Conservation (phyloP, 2,329 filamentous ascomycete species). For the Intubia oerlemansii region DNA sequence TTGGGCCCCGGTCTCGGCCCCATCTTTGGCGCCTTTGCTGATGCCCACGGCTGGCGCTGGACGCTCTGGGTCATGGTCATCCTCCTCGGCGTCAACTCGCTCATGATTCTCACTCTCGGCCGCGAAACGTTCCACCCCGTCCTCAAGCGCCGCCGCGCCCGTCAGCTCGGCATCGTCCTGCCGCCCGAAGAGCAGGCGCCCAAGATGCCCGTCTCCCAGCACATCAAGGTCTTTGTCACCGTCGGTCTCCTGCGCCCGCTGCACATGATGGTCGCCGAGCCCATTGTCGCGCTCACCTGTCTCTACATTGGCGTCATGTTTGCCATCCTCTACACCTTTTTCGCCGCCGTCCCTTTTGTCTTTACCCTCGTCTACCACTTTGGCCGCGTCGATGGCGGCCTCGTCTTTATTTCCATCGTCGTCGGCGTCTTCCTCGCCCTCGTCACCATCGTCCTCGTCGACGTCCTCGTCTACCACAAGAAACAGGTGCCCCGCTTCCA, state of each 20-base stretch:
- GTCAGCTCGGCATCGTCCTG: constrained; percentile 13
- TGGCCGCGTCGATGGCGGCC: constrained; percentile 9
- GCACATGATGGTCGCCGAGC: constrained; percentile 38
- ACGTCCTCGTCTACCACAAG: constrained; percentile 16
- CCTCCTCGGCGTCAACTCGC: constrained; percentile 17
- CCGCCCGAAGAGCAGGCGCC: constrained; percentile 5
- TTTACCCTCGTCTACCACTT: constrained; percentile 11
- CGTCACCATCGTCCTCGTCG: constrained; percentile 23
- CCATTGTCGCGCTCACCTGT: constrained; percentile 50
- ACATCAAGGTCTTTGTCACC: constrained; percentile 16
- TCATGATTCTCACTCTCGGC: constrained; percentile 18
- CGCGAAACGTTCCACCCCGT: constrained; percentile 36
- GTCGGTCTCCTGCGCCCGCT: constrained; percentile 27
- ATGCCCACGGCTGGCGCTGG: constrained; percentile 28
- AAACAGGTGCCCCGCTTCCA: constrained; percentile 34
- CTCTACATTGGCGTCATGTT: constrained; percentile 64
- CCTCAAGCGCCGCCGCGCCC: constrained; percentile 17
- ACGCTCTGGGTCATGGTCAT: constrained; percentile 29
- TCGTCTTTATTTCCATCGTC: constrained; percentile 17
- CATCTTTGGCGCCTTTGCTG: constrained; percentile 26
- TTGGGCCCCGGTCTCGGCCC: constrained; percentile 29
- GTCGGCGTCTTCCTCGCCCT: constrained; percentile 23
- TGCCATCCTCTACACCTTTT: constrained; percentile 25
- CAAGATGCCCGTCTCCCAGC: constrained; percentile 9
- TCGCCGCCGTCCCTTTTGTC: constrained; percentile 10